Evolutionary conservation across 768 basidiomycete genomes (phyloP), one percentile per base, ranked within the genome.

Genomic region (Rhodotorula sphaerocarpa): DNA sequence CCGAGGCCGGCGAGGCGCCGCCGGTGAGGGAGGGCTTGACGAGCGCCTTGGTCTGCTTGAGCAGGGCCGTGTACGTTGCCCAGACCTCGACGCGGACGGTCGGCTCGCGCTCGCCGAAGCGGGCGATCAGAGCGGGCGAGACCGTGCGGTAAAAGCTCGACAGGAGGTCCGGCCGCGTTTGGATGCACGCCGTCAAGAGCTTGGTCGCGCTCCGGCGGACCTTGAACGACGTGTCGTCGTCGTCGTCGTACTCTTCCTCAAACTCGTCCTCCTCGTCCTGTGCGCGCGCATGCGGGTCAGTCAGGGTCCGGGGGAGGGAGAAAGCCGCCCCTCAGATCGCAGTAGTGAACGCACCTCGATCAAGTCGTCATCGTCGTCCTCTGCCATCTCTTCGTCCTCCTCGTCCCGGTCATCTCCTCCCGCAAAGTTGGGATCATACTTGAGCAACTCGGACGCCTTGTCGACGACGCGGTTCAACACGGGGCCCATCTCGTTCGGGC

Each of bases 161-260:
- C 27, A 96, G 80, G 3, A 90, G 80, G 72, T 96, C 95, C 1
- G 91, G 89, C 30, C 91, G 87, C 2, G 93, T 97, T 18, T 82
- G 83, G 60, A 97, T 85, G 51, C 95, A 79, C 10, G 88, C 86
- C 33, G 85, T 78, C 21, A 97, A 80, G 6, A 97, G 79, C 74
- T 96, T 96, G 23, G 91, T 90, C 11, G 95, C 86, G 11, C 89
- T 86, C 48, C 95, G 84, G 67, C 95, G 86, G 60, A 95, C 89
- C 76, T 96, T 96, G 82, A 95, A 97, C 0, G 93, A 96, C 16
- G 87, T 88, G 73, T 99, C 95, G 75, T 97, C 95, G 61, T 99
- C 95, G 70, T 99, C 95, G 10, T 90, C 90, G 75, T 95, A 96
- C 30, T 72, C 55, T 50, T 58, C 59, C 21, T 71, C 9, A 73